Evolutionary conservation across 768 basidiomycete species (phyloP), one percentile per base, ranked within the genome.

Genomic region (Sporobolomyces roseus): DNA sequence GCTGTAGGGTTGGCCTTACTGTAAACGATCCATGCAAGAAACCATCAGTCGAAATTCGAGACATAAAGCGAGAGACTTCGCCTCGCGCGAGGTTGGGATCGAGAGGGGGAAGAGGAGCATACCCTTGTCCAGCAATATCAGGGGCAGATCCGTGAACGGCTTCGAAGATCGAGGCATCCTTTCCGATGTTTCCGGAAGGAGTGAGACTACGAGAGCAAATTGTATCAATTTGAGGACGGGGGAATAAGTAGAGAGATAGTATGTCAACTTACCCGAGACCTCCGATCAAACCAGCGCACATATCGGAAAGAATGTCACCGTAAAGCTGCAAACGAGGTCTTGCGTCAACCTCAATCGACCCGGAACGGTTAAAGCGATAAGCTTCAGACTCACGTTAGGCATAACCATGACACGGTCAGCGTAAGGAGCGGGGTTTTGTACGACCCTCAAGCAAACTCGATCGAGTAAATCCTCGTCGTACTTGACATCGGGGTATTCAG

Each of bases 1-100:
- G 96, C 96, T n/a, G 96, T 98, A n/a, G 96, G 96, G 83, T 99
- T 99, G 77, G 96, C 94, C 74, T 92, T 82, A 71, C 91, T 91
- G 78, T 91, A 90, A 76, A 17, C 12, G 0, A 21, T 41, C 17
- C 38, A 17, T 17, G 38, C 9, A 41, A 17, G 1, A 14, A 27
- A 13, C 50, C 14, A 27, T 29, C 50, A 32, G 52, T 35, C 36
- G 17, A n/a, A 91, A 77, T 94, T 94, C 79, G 23, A 46, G 45
- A 10, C 8, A 46, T 7, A 23, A 23, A 7, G 14, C 45, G 12
- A 53, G 23, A 46, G 38, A 19, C n/a, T n/a, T n/a, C n/a, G n/a
- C n/a, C n/a, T n/a, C n/a, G n/a, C n/a, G n/a, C n/a, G n/a, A n/a
- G n/a, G n/a, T n/a, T n/a, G n/a, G n/a, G n/a, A n/a, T n/a, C n/a